phyloP scores from a whole-genome alignment of 2,329 filamentous ascomycete species.

The Atkinsonella texensis region DNA sequence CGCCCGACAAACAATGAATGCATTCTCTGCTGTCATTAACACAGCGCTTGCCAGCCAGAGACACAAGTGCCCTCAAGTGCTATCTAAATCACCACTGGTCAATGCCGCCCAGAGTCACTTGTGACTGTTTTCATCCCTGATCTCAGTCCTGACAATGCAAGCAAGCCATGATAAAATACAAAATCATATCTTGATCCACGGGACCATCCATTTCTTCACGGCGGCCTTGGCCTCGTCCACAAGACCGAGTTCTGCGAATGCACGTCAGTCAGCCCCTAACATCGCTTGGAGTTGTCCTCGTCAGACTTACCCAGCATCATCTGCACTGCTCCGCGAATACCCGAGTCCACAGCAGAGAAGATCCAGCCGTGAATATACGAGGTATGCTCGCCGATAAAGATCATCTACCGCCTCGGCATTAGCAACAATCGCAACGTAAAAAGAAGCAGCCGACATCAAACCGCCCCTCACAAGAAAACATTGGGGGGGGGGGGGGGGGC shows the following conservation, averaged over 20 bases:
- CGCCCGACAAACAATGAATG: too few species aligned
- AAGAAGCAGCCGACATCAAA: background rate
- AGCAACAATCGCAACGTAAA: background rate
- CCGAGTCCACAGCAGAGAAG: constrained; percentile 53
- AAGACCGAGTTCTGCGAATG: constrained; percentile 39
- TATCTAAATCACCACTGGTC: background rate
- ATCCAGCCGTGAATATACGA: constrained; percentile 64
- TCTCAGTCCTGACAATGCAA: background rate
- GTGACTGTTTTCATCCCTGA: too few species aligned
- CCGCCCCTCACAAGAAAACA: background rate
- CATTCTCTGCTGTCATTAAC: background rate
- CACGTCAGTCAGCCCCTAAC: background rate
- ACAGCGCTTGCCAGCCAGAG: too few species aligned
- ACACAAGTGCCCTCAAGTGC: too few species aligned
- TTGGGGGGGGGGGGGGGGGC: too few species aligned
- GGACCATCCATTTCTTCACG: constrained; percentile 56
- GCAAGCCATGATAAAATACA: background rate
- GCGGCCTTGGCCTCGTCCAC: constrained; percentile 57
- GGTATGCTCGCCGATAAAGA: constrained; percentile 59
- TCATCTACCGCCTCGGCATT: constrained; percentile 30
- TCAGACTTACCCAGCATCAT: constrained; percentile 35
- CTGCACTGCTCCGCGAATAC: constrained; percentile 52
- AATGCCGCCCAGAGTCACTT: too few species aligned
- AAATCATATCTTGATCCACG: constrained; percentile 39
- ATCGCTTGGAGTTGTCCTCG: background rate